Evolutionary conservation across 495 filamentous ascomycete species (phyloP), one percentile per base, ranked within the genome.

Genomic region (Podospora comata): DNA sequence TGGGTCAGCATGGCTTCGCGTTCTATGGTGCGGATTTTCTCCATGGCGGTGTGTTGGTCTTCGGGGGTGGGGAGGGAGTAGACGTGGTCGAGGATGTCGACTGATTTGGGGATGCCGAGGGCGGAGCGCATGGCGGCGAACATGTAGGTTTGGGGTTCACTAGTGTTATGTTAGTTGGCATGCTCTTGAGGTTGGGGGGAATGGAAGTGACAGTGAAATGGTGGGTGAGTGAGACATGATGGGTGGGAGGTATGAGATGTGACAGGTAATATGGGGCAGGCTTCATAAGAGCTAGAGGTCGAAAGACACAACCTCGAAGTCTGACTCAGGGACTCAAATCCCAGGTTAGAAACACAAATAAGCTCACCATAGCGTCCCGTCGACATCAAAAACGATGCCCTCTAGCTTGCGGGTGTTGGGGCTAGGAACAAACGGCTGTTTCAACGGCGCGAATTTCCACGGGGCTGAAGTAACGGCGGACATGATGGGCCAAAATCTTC

Each of bases 121-220:
- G 76, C 83, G 26, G 80, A 79, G 82, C 93, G 90, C 92, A 97
- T 97, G 70, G 91, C 81, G 1, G 75, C 70, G 84, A 97, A 97
- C 95, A 99, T 97, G 84, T 96, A 92, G 72, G 89, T 93, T 82
- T 97, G 95, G 0, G 94, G 95, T 59, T 92, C 81, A 75, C 94
- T 94, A 69, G 57, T 5, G 3, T 18, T 34, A 16, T 58, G 64
- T 66, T 34, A 58, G 53, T 39, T 27, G 30, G 32, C 18, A 27
- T 19, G 1, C 23, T 23, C 1, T 67, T 20, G 7, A 44, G 23
- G 23, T 23, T 20, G 3, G 5, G 15, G 34, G 30, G 27, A 28
- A n/a, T n/a, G 15, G 26, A 16, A 16, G 64, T 56, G 2, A 13
- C 4, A n/a, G 44, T 55, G 23, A 27, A 16, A n/a, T 4, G n/a